Conservation (phyloP, 257 asterid genomes). For the Mentha longifolia region DNA sequence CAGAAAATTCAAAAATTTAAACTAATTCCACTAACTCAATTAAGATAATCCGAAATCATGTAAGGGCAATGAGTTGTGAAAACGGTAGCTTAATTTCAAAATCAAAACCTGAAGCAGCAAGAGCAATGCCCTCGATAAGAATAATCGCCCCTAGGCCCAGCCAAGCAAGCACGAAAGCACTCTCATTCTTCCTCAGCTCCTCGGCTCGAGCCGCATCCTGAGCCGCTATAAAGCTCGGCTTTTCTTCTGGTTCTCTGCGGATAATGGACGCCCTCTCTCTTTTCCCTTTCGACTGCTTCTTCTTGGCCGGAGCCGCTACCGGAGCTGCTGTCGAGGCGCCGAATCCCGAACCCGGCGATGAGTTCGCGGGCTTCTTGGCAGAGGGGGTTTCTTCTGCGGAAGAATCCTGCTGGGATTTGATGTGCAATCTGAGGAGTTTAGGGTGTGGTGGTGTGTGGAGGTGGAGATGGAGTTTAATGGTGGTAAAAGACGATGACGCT, state of each 20-base stretch:
- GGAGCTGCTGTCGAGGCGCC: slow-evolving; percentile 55
- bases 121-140: slow-evolving; percentile 70
- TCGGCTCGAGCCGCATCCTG: slow-evolving; percentile 51
- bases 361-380: slow-evolving; percentile 38
- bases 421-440: slow-evolving; percentile 34
- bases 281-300: slow-evolving; percentile 59
- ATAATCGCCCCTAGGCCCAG: slow-evolving; percentile 79
- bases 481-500: slow-evolving; percentile 42
- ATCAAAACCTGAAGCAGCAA: slow-evolving; percentile 83
- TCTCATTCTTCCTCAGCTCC: slow-evolving; percentile 69
- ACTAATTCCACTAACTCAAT: neutral
- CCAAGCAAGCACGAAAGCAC: slow-evolving; percentile 92
- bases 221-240: slow-evolving; percentile 59
- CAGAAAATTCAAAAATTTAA: too few relatives aligned
- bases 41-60: neutral
- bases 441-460: slow-evolving; percentile 31
- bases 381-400: slow-evolving; percentile 48
- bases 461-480: slow-evolving; percentile 46
- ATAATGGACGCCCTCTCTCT: slow-evolving; percentile 67
- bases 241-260: slow-evolving; percentile 67
- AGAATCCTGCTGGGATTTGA: slow-evolving; percentile 57
- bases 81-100: neutral
- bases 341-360: slow-evolving; percentile 66
- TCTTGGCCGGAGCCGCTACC: slow-evolving; percentile 44
- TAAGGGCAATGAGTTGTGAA: neutral